Evolutionary conservation across 768 basidiomycete species (phyloP).

Genomic region (Xerocomus potaroensis): DNA sequence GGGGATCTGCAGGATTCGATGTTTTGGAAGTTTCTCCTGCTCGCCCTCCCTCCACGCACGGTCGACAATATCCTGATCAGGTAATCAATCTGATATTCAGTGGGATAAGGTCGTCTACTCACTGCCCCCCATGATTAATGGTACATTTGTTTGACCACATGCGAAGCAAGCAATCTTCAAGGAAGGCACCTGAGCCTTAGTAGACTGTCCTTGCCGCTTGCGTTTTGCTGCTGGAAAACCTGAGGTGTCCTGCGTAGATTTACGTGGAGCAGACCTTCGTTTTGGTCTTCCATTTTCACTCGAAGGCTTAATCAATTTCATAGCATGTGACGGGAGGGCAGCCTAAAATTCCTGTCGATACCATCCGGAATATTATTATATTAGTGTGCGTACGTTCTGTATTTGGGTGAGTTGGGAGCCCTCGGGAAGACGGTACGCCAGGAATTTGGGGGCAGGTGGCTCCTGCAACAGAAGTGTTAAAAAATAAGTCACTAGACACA

Average conservation of each 20-base stretch:
- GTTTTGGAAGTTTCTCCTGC: conserved; percentile 31
- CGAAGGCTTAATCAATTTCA: conserved; percentile 57
- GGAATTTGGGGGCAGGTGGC: conserved; percentile 43
- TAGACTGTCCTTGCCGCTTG: conserved; percentile 35
- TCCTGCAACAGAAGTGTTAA: conserved; percentile 29
- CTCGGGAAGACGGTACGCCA: conserved; percentile 54
- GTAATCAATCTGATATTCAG: background rate
- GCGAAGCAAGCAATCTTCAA: conserved; percentile 50
- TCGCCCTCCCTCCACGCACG: conserved; percentile 57
- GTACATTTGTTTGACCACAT: conserved; percentile 66
- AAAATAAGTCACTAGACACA: background rate
- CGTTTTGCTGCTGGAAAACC: conserved; percentile 36
- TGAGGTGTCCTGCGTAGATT: conserved; percentile 22
- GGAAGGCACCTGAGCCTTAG: conserved; percentile 33
- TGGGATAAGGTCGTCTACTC: conserved; percentile 28
- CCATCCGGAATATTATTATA: background rate
- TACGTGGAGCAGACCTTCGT: conserved; percentile 33
- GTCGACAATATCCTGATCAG: conserved; percentile 59
- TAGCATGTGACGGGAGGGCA: conserved; percentile 43
- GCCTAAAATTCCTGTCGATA: conserved; percentile 32
- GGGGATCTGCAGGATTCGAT: background rate
- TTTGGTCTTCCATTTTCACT: conserved; percentile 34
- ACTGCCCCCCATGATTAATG: conserved; percentile 75
- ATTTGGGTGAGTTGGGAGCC: conserved; percentile 56
- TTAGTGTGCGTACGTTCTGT: conserved; percentile 44